A percentile compares a stretch with the other conserved stretches of the same genome.
Evolutionary conservation across 1,139 yeast species (phyloP).

Genomic region (Hemisphaericaspora xylanilytica): DNA sequence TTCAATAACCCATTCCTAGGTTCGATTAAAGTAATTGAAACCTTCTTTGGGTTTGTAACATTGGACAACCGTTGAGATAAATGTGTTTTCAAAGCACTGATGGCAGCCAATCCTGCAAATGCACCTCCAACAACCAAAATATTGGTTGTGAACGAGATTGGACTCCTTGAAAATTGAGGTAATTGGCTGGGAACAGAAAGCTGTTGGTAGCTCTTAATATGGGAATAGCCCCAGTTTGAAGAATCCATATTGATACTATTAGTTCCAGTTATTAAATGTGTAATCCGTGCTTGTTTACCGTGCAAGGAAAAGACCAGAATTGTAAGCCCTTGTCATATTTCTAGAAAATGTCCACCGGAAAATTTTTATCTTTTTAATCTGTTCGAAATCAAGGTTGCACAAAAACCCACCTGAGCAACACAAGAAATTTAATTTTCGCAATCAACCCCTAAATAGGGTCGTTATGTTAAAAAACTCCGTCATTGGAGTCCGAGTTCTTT

Average conservation of each 20-base stretch:
- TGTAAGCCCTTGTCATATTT: no score
- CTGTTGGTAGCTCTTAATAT: constrained; percentile 1
- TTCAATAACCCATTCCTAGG: constrained; percentile 54
- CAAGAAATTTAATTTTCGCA: no score
- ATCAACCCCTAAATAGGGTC: no score
- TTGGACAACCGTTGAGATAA: constrained; percentile 15
- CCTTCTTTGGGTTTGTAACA: constrained; percentile 10
- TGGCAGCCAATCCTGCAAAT: constrained; percentile 47
- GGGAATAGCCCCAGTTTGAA: neutral
- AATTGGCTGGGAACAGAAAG: constrained; percentile 11
- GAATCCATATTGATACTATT: neutral
- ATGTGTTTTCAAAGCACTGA: constrained; percentile 35
- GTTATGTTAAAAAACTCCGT: no score
- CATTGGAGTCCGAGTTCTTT: no score
- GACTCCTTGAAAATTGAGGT: constrained; percentile 4
- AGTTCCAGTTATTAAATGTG: no score
- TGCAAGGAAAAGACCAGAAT: no score
- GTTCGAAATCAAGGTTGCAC: neutral
- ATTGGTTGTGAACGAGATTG: constrained; percentile 23
- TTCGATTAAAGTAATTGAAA: constrained; percentile 45
- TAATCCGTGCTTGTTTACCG: no score
- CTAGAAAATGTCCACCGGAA: neutral
- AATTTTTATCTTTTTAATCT: constrained; percentile 12
- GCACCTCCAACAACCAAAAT: constrained; percentile 53
- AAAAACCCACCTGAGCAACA: no score